These are phyloP conservation scores for Thelephora terrestris DNA, from an alignment of 1,284 basidiomycete genomes.

Conservation along the genomic window DNA sequence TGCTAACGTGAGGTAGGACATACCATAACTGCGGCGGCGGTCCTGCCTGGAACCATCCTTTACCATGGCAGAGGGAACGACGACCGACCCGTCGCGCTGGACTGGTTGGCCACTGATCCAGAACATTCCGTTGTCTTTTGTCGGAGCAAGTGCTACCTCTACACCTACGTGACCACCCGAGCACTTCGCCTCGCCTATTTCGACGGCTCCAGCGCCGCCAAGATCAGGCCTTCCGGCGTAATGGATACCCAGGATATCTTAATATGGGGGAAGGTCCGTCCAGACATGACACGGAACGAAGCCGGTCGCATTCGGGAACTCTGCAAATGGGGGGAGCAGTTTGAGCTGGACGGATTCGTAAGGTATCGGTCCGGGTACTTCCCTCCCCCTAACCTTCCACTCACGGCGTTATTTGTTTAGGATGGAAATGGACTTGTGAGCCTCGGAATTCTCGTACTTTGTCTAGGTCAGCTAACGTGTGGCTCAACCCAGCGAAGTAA, in stretches of 20 bases:
- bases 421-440: constrained; percentile 2
- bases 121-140: constrained; percentile 13
- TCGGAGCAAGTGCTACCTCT: constrained; percentile 4
- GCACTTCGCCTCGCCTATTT: constrained; percentile 13
- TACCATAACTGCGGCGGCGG: constrained; percentile 10
- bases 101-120: constrained; percentile 16
- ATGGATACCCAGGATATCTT: constrained; percentile 6
- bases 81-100: constrained; percentile 7
- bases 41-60: constrained; percentile 13
- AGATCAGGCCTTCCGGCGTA: constrained; percentile 4
- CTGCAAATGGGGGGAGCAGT: constrained; percentile 4
- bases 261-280: constrained; percentile 1
- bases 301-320: not conserved
- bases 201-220: constrained; percentile 13
- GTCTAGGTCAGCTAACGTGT: not conserved
- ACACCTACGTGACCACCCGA: constrained; percentile 9
- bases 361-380: not conserved
- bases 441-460: not conserved
- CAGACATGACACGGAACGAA: not conserved
- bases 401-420: not conserved
- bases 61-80: constrained; percentile 12
- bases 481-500: not conserved
- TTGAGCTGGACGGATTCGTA: constrained; percentile 4
- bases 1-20: constrained; percentile 8
- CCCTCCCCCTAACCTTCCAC: not conserved